Conservation (phyloP, 1,284 basidiomycete genomes). For the Fomitopsis pinicola region DNA sequence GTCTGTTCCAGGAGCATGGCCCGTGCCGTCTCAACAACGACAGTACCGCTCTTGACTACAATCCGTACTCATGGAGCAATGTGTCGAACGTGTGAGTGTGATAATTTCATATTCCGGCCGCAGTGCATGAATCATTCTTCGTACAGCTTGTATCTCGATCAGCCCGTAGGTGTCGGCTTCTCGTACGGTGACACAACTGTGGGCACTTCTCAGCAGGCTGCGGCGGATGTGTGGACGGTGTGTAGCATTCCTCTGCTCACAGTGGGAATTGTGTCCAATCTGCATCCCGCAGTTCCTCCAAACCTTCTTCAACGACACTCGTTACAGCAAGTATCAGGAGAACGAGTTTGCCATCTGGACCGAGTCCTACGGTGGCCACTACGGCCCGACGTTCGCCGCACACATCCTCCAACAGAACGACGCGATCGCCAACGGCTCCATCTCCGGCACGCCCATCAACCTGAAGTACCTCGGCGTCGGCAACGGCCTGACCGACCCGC, state of each 20-base stretch:
- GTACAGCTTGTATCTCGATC: constrained; percentile 46
- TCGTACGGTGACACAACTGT: constrained; percentile 49
- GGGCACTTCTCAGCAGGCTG: constrained; percentile 49
- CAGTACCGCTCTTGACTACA: constrained; percentile 44
- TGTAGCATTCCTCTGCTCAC: too few species aligned
- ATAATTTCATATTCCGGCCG: background rate
- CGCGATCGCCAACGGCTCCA: constrained; percentile 45
- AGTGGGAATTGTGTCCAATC: too few species aligned
- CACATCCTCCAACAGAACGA: constrained; percentile 61
- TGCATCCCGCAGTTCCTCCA: constrained; percentile 49
- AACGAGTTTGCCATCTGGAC: constrained; percentile 59
- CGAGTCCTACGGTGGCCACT: constrained; percentile 64
- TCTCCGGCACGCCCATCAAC: constrained; percentile 49
- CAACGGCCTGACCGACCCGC: constrained; percentile 59
- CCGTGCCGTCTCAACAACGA: constrained; percentile 62
- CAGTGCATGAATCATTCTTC: background rate
- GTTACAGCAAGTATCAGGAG: constrained; percentile 48
- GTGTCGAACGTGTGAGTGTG: constrained; percentile 45
- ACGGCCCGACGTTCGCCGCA: constrained; percentile 59
- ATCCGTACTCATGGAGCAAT: constrained; percentile 65
- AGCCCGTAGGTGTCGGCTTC: constrained; percentile 62
- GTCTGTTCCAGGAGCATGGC: constrained; percentile 61
- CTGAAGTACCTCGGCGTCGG: constrained; percentile 60
- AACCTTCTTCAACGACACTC: constrained; percentile 56
- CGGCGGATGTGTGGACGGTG: constrained; percentile 51